Evolutionary conservation across 2,329 filamentous ascomycete genomes (phyloP).

Genomic region (Cladosporium oxysporum): DNA sequence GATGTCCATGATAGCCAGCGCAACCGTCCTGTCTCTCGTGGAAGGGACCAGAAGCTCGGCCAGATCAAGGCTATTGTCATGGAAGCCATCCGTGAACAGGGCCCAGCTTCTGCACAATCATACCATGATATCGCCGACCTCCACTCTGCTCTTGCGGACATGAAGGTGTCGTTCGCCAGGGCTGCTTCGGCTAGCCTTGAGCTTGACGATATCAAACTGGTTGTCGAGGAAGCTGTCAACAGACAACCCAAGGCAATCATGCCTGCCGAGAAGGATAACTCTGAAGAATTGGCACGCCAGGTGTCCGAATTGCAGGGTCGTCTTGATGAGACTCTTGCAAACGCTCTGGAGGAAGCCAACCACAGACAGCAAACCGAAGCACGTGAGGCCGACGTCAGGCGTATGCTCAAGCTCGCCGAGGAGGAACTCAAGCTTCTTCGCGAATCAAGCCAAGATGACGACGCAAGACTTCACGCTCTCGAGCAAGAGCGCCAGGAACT

Average conservation of each 20-base stretch:
- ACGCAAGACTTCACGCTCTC: slow-evolving; percentile 44
- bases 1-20: slow-evolving; percentile 59
- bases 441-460: slow-evolving; percentile 45
- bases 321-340: slow-evolving; percentile 37
- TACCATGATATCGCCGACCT: slow-evolving; percentile 41
- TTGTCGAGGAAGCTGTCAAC: slow-evolving; percentile 39
- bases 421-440: slow-evolving; percentile 51
- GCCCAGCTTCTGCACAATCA: slow-evolving; percentile 29
- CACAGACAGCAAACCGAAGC: slow-evolving; percentile 46
- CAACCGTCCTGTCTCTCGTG: slow-evolving; percentile 73
- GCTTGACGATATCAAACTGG: slow-evolving; percentile 44
- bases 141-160: slow-evolving; percentile 49
- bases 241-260: slow-evolving; percentile 33
- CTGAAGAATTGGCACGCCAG: slow-evolving; percentile 30
- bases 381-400: slow-evolving; percentile 46
- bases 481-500: slow-evolving; percentile 46
- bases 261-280: slow-evolving; percentile 31
- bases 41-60: slow-evolving; percentile 75
- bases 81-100: slow-evolving; percentile 59
- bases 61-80: slow-evolving; percentile 66
- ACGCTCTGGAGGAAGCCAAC: slow-evolving; percentile 44
- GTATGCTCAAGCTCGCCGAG: slow-evolving; percentile 51
- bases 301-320: slow-evolving; percentile 35
- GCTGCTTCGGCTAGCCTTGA: slow-evolving; percentile 48
- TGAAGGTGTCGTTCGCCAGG: slow-evolving; percentile 51